Evolutionary conservation across 768 basidiomycete species (phyloP), one percentile per base, ranked within the genome.

Genomic region (Mycena polygramma): DNA sequence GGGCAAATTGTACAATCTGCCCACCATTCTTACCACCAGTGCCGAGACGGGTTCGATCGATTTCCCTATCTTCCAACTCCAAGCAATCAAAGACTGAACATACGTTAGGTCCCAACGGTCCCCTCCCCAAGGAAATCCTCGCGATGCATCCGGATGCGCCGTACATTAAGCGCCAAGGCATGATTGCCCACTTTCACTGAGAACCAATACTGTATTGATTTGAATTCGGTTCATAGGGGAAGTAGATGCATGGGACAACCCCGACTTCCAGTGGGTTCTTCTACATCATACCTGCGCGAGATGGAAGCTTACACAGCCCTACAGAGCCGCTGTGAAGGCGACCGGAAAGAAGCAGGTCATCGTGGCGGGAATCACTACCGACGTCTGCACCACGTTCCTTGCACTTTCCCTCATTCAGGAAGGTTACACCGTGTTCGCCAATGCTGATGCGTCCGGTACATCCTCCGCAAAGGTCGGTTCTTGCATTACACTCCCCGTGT

Each of bases 221-320:
- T 7, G 22, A 57, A 57, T 24, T 17, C 22, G 15, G 43, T 30
- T 30, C 17, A 30, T 30, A 30, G 57, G 85, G 2, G 85, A 88
- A 73, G 86, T 88, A 17, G 77, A 88, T 63, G 86, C 87, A 13
- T 88, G 87, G 87, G 86, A 88, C 72, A 87, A 85, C 74, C 64
- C 76, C 6, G 85, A 85, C 63, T 86, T 88, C 80, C 78, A 82
- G 46, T 54, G n/a, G 36, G 9, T 54, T 30, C 20, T 54, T 54
- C 24, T 20, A 7, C 3, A 7, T 35, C 7, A 19, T 20, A 36
- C 22, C 10, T 39, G 13, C 39, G 35, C 9, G 7, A 30, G 17
- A 20, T 8, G 11, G 7, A 15, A 36, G 36, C 30, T 36, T 9
- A 36, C 35, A 11, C 35, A 19, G 13, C 35, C 20, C 15, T 9